These are phyloP conservation scores for Phytophthora cryptogea DNA, from an alignment of 352 stramenopile species.

Conservation along the genomic window DNA sequence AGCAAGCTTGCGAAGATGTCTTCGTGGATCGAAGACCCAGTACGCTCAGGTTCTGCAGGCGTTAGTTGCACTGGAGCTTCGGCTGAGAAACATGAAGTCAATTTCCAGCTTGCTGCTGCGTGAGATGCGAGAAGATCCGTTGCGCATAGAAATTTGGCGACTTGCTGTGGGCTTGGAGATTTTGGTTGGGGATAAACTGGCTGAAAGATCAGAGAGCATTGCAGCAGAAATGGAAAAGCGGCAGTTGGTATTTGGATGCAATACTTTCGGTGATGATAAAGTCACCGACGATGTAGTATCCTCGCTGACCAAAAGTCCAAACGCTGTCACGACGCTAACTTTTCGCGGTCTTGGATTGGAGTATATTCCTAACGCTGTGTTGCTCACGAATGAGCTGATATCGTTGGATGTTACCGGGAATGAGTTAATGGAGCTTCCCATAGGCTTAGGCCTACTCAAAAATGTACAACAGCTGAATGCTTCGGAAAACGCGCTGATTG, in stretches of 20 bases:
- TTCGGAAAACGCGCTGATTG: slow-evolving; percentile 62
- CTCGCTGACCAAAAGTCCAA: neutral
- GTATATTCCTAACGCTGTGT: slow-evolving; percentile 40
- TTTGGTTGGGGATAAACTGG: slow-evolving; percentile 45
- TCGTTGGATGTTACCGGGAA: slow-evolving; percentile 60
- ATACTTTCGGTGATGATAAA: slow-evolving; percentile 37
- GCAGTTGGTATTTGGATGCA: slow-evolving; percentile 38
- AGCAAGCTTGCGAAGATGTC: slow-evolving; percentile 37
- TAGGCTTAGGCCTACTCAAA: slow-evolving; percentile 35
- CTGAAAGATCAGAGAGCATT: slow-evolving; percentile 32
- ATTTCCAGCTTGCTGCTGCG: slow-evolving; percentile 42
- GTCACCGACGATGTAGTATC: neutral
- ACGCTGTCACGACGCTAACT: slow-evolving; percentile 13
- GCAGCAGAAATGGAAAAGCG: slow-evolving; percentile 38
- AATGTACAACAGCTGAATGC: slow-evolving; percentile 50
- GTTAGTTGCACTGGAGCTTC: slow-evolving; percentile 46
- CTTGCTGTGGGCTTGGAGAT: slow-evolving; percentile 59
- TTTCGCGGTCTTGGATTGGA: slow-evolving; percentile 35
- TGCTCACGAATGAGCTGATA: slow-evolving; percentile 38
- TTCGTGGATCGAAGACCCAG: slow-evolving; percentile 34
- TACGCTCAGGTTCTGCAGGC: slow-evolving; percentile 41
- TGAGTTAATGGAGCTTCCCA: slow-evolving; percentile 48
- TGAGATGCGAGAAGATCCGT: slow-evolving; percentile 38
- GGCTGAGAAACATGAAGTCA: slow-evolving; percentile 44
- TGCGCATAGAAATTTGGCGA: slow-evolving; percentile 50